Base-by-base conservation (phyloP, 257 asterid species). In the Craterostigma plantagineum region DNA sequence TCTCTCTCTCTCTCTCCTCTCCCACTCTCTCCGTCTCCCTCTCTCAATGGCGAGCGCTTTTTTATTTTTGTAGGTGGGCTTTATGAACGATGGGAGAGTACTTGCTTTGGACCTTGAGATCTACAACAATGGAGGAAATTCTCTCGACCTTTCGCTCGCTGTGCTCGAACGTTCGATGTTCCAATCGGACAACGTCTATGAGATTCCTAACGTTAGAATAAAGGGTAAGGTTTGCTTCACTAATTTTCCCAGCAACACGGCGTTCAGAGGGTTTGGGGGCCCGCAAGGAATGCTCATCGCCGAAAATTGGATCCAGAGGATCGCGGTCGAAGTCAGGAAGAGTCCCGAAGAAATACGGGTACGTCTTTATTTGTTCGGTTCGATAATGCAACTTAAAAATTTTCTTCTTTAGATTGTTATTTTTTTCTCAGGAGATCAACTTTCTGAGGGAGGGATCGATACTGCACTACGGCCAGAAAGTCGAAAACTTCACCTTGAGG, bases 191-290 rank as follows among this genome's bases (percentile, higher is more conserved):
- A 87, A 82, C 50, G 95, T 82, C 10, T 87, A 87, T 55, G 95
- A 82, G 62, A 82, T 87, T 50, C 95, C 98, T 8, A 79, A 87
- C 68, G 50, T 87, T 46, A 72, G 76, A 50, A 40, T 87, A 50
- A 71, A 48, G 14, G 98, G 97, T 54, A 76, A 57, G 65, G 94
- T 76, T 12, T 81, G 95, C 71, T 87, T 73, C 67, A 87, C 98
- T 43, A 87, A 87, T 68, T 46, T 76, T 23, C 78, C 95, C 13
- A 87, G 98, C 62, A 87, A 87, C 54, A 87, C 98, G 38, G 98
- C 98, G 56, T 87, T 87, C 49, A 75, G 98, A 55, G 98, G 98
- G 38, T 87, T 82, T 61, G 98, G 98, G 48, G 98, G 95, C 38
- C 98, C 98, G 12, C 98, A 87, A 64, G 95, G 95, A 50, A 87